These are phyloP conservation scores for Peterozyma toletana DNA, from an alignment of 805 yeast species.

Conservation along the genomic window DNA sequence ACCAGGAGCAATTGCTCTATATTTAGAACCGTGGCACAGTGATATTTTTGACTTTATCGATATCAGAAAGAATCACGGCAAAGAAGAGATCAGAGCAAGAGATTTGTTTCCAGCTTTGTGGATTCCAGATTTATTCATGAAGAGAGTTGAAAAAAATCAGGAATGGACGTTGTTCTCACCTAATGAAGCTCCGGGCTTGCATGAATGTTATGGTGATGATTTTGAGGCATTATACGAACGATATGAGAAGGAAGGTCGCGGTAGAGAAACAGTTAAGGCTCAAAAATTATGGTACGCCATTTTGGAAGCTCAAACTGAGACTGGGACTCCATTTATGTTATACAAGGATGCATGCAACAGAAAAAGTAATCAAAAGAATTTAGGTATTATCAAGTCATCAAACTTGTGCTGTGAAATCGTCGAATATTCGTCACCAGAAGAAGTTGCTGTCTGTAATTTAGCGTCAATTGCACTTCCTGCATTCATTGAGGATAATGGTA, in stretches of 20 bases:
- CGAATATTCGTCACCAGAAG: conserved; percentile 51
- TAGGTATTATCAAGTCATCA: conserved; percentile 53
- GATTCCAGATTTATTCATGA: conserved; percentile 59
- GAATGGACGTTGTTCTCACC: conserved; percentile 58
- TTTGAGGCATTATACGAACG: conserved; percentile 42
- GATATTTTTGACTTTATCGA: conserved; percentile 54
- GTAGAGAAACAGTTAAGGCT: conserved; percentile 43
- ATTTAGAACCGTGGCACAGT: conserved; percentile 59
- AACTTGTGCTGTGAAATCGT: conserved; percentile 60
- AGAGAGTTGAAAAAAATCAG: conserved; percentile 47
- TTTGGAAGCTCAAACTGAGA: conserved; percentile 57
- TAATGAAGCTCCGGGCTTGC: conserved; percentile 49
- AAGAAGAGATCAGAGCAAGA: conserved; percentile 57
- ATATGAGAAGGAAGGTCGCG: conserved; percentile 46
- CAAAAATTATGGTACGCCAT: conserved; percentile 57
- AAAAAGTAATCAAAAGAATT: conserved; percentile 53
- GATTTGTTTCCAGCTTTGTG: conserved; percentile 60
- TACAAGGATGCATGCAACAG: conserved; percentile 56
- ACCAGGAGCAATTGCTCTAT: conserved; percentile 61
- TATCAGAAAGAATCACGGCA: conserved; percentile 56
- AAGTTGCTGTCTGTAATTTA: conserved; percentile 55
- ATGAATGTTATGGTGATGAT: conserved; percentile 50
- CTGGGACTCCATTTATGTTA: conserved; percentile 60
- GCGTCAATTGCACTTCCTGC: conserved; percentile 57
- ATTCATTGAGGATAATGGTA: conserved; percentile 38